Evolutionary conservation across 2,329 filamentous ascomycete genomes (phyloP).

Genomic region (Sarocladiaceae sp.): DNA sequence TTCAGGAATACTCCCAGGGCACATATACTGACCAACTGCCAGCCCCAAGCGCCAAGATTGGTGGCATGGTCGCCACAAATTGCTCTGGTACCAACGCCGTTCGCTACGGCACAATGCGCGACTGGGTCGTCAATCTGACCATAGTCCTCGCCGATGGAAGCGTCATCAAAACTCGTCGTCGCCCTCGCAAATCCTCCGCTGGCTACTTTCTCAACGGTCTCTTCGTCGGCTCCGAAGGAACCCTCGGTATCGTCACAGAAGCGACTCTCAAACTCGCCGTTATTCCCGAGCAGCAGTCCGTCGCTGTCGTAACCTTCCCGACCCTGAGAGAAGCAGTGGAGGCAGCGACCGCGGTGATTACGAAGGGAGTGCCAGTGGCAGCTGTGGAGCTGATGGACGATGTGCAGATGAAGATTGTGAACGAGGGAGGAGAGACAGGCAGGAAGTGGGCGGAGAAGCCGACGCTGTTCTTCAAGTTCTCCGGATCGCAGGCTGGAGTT

Average conservation of each 20-base stretch:
- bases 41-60: too few species aligned
- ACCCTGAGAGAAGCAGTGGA: constrained; percentile 58
- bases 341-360: constrained; percentile 60
- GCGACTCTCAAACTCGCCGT: constrained; percentile 64
- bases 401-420: constrained; percentile 65
- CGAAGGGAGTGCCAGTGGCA: constrained; percentile 61
- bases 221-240: too few species aligned
- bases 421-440: constrained; percentile 56
- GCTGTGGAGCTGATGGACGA: constrained; percentile 64
- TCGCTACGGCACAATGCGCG: too few species aligned
- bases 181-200: too few species aligned
- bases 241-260: constrained; percentile 71
- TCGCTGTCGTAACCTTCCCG: constrained; percentile 59
- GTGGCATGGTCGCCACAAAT: too few species aligned
- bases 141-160: too few species aligned
- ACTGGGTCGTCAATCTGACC: too few species aligned
- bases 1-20: too few species aligned
- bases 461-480: constrained; percentile 74
- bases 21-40: too few species aligned
- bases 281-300: constrained; percentile 58
- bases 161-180: too few species aligned
- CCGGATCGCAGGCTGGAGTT: constrained; percentile 58
- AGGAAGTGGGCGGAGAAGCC: constrained; percentile 63
- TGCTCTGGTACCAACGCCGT: too few species aligned
- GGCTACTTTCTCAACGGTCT: too few species aligned